Evolutionary conservation across 495 filamentous ascomycete genomes (phyloP).

Genomic region (Apiosordaria backusii): DNA sequence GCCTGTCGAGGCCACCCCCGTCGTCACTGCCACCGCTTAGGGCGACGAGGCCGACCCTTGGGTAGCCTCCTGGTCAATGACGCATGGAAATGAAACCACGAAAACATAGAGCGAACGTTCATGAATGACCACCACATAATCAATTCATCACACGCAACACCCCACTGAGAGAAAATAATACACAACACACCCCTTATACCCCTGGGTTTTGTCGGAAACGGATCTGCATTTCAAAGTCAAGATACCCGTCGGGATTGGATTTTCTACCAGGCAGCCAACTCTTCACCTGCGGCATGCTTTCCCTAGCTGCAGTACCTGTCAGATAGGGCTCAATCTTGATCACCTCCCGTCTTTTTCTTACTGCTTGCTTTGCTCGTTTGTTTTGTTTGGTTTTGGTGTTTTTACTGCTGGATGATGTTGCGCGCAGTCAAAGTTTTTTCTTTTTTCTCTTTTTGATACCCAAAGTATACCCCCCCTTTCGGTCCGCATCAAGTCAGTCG

Average conservation of each 20-base stretch:
- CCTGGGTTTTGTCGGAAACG: conserved; percentile 46
- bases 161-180: conserved; percentile 21
- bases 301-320: not conserved
- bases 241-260: conserved; percentile 53
- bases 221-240: conserved; percentile 52
- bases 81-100: conserved; percentile 19
- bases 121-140: not conserved
- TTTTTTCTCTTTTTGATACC: conserved; percentile 35
- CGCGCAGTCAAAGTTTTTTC: not conserved
- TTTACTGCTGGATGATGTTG: not conserved
- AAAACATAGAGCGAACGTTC: conserved; percentile 31
- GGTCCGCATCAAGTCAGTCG: conserved; percentile 11
- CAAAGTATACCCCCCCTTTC: conserved; percentile 31
- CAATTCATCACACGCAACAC: conserved; percentile 17
- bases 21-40: conserved; percentile 49
- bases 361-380: conserved; percentile 5
- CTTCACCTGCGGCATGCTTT: conserved; percentile 6
- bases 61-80: conserved; percentile 16
- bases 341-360: conserved; percentile 7
- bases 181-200: conserved; percentile 33
- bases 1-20: conserved; percentile 38
- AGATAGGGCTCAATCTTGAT: not conserved
- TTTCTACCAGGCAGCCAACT: conserved; percentile 28
- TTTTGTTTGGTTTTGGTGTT: conserved; percentile 2
- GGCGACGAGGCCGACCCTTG: conserved; percentile 24